Conservation (phyloP, 495 filamentous ascomycete species). For the Xylaria castorea region DNA sequence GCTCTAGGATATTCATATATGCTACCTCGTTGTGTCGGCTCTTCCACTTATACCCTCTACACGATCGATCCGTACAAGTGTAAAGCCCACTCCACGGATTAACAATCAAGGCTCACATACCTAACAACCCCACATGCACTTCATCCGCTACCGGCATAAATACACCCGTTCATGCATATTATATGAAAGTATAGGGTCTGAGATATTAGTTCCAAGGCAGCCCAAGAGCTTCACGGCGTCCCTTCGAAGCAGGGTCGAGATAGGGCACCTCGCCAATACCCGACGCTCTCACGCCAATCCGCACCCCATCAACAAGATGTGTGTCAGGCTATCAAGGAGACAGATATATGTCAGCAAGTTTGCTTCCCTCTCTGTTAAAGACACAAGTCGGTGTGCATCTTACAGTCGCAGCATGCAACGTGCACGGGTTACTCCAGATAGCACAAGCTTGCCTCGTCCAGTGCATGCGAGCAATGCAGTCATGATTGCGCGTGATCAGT, state of each 20-base stretch:
- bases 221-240: slow-evolving; percentile 54
- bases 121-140: neutral
- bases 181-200: neutral
- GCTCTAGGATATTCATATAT: neutral
- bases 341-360: neutral
- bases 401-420: slow-evolving; percentile 51
- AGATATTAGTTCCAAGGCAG: slow-evolving; percentile 26
- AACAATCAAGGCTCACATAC: neutral
- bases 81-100: too few relatives aligned
- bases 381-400: slow-evolving; percentile 18
- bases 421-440: slow-evolving; percentile 47
- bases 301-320: slow-evolving; percentile 46
- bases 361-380: neutral
- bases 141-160: neutral
- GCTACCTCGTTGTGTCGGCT: neutral
- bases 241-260: slow-evolving; percentile 53
- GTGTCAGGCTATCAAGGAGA: slow-evolving; percentile 47
- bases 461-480: slow-evolving; percentile 51
- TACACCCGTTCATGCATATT: neutral
- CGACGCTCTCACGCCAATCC: slow-evolving; percentile 50
- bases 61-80: neutral
- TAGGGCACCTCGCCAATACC: slow-evolving; percentile 56
- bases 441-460: slow-evolving; percentile 52
- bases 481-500: slow-evolving; percentile 52
- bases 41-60: neutral